Conservation (phyloP, 179 eudicot genomes). For the Camellia oleifera region DNA sequence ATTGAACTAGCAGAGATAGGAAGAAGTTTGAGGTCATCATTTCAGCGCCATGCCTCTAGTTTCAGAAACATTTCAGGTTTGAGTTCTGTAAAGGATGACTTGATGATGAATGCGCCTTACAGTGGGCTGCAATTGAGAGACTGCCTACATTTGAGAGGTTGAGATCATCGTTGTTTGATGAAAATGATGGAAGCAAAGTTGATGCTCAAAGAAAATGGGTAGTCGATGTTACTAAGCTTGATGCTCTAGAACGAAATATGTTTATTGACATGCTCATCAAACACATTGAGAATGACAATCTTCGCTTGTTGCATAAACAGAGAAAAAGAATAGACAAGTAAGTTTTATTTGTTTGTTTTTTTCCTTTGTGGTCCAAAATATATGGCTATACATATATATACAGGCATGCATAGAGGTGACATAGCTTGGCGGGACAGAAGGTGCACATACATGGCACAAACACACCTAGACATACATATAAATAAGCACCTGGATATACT, state of each 20-base stretch:
- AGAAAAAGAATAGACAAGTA: conserved; percentile 73
- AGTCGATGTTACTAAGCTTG: conserved; percentile 59
- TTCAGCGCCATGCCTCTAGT: conserved; percentile 33
- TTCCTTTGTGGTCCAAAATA: neutral
- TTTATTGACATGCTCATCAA: conserved; percentile 73
- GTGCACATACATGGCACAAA: too few relatives aligned
- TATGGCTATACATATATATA: neutral
- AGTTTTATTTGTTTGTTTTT: conserved; percentile 9
- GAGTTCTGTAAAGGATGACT: conserved; percentile 24
- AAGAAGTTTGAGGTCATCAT: conserved; percentile 49
- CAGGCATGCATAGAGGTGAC: neutral
- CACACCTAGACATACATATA: too few relatives aligned
- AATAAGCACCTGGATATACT: too few relatives aligned
- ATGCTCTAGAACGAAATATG: conserved; percentile 54
- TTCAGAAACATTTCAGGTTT: conserved; percentile 31
- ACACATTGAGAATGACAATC: conserved; percentile 74
- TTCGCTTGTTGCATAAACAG: conserved; percentile 57
- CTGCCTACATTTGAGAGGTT: conserved; percentile 39
- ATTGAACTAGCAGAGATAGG: conserved; percentile 47
- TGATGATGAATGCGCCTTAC: conserved; percentile 15
- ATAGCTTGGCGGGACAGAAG: too few relatives aligned
- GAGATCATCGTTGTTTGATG: conserved; percentile 47
- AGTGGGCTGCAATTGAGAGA: conserved; percentile 34
- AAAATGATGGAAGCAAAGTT: conserved; percentile 24
- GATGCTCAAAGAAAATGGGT: conserved; percentile 46